Evolutionary conservation across 306 rosid species (phyloP).

Genomic region (Phaseolus lunatus): DNA sequence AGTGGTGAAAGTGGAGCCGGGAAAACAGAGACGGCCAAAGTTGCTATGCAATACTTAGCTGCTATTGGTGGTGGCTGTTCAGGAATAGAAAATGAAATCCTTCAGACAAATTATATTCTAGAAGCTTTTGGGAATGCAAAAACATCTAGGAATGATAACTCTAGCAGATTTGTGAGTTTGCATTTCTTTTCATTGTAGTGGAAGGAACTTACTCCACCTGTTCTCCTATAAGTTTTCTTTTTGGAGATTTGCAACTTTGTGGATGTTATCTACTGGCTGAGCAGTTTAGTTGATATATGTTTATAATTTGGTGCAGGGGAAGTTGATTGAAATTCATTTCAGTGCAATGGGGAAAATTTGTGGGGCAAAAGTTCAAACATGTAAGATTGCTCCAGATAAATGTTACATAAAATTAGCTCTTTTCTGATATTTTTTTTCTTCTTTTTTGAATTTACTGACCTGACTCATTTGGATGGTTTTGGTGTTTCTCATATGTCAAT

Average conservation of each 20-base stretch:
- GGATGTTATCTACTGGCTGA: slow-evolving; percentile 22
- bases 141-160: slow-evolving; percentile 81
- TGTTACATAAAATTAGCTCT: slow-evolving; percentile 31
- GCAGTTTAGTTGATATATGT: slow-evolving; percentile 43
- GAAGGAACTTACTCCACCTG: slow-evolving; percentile 19
- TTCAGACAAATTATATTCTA: slow-evolving; percentile 73
- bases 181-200: slow-evolving; percentile 37
- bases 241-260: slow-evolving; percentile 28
- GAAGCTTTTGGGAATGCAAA: slow-evolving; percentile 98
- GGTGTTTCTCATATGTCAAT: slow-evolving; percentile 53
- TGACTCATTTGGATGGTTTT: slow-evolving; percentile 42
- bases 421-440: slow-evolving; percentile 33
- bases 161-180: slow-evolving; percentile 95
- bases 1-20: slow-evolving; percentile 99
- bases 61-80: slow-evolving; percentile 76
- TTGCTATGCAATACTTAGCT: slow-evolving; percentile 87
- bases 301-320: slow-evolving; percentile 73
- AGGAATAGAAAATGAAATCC: slow-evolving; percentile 72
- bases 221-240: slow-evolving; percentile 33
- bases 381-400: slow-evolving; percentile 63
- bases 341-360: slow-evolving; percentile 72
- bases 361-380: slow-evolving; percentile 86
- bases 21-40: slow-evolving; percentile 91
- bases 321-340: slow-evolving; percentile 87
- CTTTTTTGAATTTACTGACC: slow-evolving; percentile 53